Conservation (phyloP, 257 asterid genomes). For the Solanum bulbocastanum region DNA sequence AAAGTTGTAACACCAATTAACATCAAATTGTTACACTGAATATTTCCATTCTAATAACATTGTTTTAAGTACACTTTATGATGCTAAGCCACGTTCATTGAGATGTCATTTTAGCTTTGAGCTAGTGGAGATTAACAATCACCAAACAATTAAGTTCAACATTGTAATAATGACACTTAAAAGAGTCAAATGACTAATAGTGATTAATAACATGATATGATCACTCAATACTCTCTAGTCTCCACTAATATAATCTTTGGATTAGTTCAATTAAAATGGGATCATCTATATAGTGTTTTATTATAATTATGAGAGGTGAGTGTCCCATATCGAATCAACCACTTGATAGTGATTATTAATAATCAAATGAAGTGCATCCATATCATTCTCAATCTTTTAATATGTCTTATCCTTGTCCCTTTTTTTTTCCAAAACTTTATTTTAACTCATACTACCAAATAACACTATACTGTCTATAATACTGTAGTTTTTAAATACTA, state of each 20-base stretch:
- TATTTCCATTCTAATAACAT: background rate
- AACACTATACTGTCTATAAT: background rate
- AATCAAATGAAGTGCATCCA: conserved; percentile 10
- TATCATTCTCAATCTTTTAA: background rate
- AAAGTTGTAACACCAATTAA: background rate
- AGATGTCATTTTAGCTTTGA: background rate
- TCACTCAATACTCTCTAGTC: background rate
- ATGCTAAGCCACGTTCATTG: background rate
- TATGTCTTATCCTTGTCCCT: background rate
- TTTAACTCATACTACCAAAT: background rate
- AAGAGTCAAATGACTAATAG: background rate
- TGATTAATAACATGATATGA: background rate
- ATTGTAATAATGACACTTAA: background rate
- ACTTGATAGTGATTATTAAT: conserved; percentile 5
- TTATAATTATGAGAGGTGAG: background rate
- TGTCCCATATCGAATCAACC: background rate
- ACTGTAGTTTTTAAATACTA: background rate
- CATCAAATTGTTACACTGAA: background rate
- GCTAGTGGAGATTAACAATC: background rate
- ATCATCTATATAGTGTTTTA: background rate
- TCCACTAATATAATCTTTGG: background rate
- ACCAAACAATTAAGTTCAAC: background rate
- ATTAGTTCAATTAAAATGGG: background rate
- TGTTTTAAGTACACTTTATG: background rate
- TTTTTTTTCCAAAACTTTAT: background rate